Evolutionary conservation across 176 grass and related monocot genomes (phyloP).

Genomic region (Triticum monococcum): DNA sequence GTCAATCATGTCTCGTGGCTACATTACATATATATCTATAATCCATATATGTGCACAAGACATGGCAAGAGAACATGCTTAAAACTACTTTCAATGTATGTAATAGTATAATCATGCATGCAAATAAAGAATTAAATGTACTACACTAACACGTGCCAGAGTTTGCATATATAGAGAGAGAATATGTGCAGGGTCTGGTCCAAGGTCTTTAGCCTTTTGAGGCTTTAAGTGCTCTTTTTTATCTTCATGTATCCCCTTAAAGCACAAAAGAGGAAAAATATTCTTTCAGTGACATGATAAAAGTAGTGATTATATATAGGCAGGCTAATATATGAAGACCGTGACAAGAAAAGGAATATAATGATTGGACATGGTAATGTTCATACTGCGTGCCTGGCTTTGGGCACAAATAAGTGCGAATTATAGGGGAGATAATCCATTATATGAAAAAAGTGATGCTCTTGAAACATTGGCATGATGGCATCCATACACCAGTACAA

Average conservation of each 20-base stretch:
- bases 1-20: background rate
- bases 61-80: background rate
- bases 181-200: background rate
- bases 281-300: background rate
- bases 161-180: background rate
- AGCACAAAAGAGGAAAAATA: background rate
- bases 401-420: background rate
- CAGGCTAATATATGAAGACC: background rate
- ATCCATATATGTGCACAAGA: background rate
- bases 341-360: background rate
- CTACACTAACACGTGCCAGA: background rate
- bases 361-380: background rate
- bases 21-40: background rate
- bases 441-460: no score
- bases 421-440: no score
- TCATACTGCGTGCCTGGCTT: background rate
- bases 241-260: background rate
- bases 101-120: no score
- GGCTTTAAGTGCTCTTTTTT: no score
- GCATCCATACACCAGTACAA: no score
- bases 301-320: background rate
- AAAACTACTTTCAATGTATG: background rate
- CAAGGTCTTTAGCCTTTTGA: no score
- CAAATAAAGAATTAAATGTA: no score
- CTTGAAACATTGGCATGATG: background rate